phyloP scores from a whole-genome alignment of 768 basidiomycete genomes.

The Naganishia antarctica region DNA sequence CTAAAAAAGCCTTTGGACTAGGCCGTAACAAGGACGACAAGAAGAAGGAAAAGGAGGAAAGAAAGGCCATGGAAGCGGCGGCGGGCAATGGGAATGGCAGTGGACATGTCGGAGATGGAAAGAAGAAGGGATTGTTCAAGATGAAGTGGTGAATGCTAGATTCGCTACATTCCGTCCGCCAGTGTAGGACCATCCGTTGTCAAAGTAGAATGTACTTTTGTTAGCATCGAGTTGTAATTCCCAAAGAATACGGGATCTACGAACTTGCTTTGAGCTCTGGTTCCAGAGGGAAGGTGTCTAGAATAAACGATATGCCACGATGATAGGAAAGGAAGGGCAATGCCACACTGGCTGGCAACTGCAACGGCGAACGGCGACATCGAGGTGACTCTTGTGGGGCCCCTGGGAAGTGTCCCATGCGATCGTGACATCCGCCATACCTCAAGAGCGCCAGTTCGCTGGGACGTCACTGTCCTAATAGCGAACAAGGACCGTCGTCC shows the following conservation, averaged over 20 bases:
- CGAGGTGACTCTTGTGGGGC: not conserved
- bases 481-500: too few relatives aligned
- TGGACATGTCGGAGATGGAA: conserved; percentile 27
- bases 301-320: too few relatives aligned
- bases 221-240: not conserved
- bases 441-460: too few relatives aligned
- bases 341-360: too few relatives aligned
- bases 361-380: too few relatives aligned
- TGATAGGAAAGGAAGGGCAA: too few relatives aligned
- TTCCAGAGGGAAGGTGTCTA: too few relatives aligned
- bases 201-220: not conserved
- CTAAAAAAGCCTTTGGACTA: conserved; percentile 26
- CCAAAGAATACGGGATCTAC: not conserved
- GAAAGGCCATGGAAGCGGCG: conserved; percentile 15
- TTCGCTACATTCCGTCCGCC: not conserved
- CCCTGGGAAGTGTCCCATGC: not conserved
- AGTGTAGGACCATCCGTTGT: not conserved
- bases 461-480: too few relatives aligned
- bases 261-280: not conserved
- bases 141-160: conserved; percentile 22
- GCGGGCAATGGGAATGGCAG: not conserved
- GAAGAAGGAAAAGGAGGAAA: conserved; percentile 24
- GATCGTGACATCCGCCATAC: not conserved
- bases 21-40: conserved; percentile 27
- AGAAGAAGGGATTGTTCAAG: conserved; percentile 42